Percentiles rank a stretch among this genome's conserved stretches.
Conservation (phyloP, 2,329 filamentous ascomycete species). For the Chalaropsis ovoidea region DNA sequence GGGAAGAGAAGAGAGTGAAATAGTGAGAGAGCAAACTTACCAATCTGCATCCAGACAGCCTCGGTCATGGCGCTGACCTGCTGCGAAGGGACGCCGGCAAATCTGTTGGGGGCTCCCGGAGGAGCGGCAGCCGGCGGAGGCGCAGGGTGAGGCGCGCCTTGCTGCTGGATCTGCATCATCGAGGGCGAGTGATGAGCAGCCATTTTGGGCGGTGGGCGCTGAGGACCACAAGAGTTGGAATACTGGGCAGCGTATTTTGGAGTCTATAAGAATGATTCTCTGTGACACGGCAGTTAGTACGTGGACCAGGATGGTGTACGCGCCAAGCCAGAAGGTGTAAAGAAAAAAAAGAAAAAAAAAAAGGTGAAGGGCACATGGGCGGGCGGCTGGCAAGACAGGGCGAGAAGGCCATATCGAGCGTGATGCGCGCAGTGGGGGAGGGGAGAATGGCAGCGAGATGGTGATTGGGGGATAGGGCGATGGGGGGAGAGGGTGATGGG, state of each 20-base stretch:
- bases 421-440: no score
- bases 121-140: slow-evolving; percentile 44
- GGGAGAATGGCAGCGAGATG: no score
- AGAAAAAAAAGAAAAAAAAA: no score
- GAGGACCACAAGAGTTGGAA: slow-evolving; percentile 1
- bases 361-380: no score
- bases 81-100: slow-evolving; percentile 47
- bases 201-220: slow-evolving; percentile 39
- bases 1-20: no score
- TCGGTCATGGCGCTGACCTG: slow-evolving; percentile 74
- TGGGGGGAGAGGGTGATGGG: slow-evolving; percentile 23
- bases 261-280: background rate
- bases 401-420: no score
- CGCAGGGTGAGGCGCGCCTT: slow-evolving; percentile 54
- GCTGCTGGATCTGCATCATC: slow-evolving; percentile 58
- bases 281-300: slow-evolving; percentile 2
- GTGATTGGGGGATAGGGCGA: slow-evolving; percentile 20
- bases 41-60: slow-evolving; percentile 82
- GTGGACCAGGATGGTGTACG: background rate
- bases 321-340: no score
- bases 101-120: slow-evolving; percentile 45
- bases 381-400: no score
- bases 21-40: slow-evolving; percentile 42
- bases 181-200: slow-evolving; percentile 74
- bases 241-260: background rate